Conservation (phyloP, 495 filamentous ascomycete species). For the Neurospora sp. region DNA sequence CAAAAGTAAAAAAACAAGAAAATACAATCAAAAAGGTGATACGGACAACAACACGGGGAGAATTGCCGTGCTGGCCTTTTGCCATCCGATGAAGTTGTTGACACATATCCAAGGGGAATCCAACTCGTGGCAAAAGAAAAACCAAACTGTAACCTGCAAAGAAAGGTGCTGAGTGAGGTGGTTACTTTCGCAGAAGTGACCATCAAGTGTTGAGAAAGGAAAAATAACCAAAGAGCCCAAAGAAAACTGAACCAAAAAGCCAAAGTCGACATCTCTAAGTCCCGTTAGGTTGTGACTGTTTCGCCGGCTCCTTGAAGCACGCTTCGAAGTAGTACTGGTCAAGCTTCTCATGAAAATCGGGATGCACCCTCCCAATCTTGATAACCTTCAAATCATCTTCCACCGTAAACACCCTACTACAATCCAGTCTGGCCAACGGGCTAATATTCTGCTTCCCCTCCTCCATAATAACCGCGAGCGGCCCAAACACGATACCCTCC, state of each 20-base stretch:
- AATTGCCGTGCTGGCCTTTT: not conserved
- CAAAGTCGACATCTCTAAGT: not conserved
- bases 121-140: not conserved
- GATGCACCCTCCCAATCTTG: constrained; percentile 26
- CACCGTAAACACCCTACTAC: constrained; percentile 23
- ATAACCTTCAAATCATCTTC: constrained; percentile 20
- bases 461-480: constrained; percentile 24
- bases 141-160: not conserved
- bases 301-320: constrained; percentile 1
- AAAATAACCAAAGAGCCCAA: not conserved
- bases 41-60: not conserved
- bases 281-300: not conserved
- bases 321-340: constrained; percentile 19
- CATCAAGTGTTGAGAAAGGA: not conserved
- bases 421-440: constrained; percentile 23
- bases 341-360: constrained; percentile 7
- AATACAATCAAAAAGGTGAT: not conserved
- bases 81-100: not conserved
- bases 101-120: not conserved
- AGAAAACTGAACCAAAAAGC: not conserved
- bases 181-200: too few species aligned
- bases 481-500: constrained; percentile 16
- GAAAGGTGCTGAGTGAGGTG: not conserved
- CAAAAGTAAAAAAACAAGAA: not conserved
- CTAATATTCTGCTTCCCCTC: constrained; percentile 19